Evolutionary conservation across 2,329 filamentous ascomycete species (phyloP).

Genomic region (Raffaelea deltoideospora): DNA sequence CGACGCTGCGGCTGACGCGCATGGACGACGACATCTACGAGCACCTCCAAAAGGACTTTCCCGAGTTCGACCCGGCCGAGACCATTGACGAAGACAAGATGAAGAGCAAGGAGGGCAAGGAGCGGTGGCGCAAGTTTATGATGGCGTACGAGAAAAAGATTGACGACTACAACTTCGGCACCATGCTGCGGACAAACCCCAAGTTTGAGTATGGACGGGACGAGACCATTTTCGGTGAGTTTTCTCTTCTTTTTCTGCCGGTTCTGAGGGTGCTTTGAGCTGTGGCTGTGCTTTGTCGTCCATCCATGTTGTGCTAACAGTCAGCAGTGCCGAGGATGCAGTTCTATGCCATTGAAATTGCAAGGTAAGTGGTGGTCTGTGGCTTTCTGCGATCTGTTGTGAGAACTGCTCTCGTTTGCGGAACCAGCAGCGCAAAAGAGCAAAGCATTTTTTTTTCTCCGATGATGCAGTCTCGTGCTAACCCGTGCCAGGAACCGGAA

Average conservation of each 20-base stretch:
- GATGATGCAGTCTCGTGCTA: slow-evolving; percentile 23
- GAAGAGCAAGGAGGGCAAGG: slow-evolving; percentile 95
- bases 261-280: not conserved
- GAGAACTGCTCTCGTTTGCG: no score
- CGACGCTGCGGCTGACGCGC: slow-evolving; percentile 79
- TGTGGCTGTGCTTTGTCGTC: no score
- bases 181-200: slow-evolving; percentile 67
- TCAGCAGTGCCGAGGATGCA: slow-evolving; percentile 37
- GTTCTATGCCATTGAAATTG: slow-evolving; percentile 39
- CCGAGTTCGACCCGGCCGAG: slow-evolving; percentile 72
- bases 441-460: no score
- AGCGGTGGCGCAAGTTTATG: slow-evolving; percentile 89
- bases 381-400: no score
- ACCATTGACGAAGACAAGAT: slow-evolving; percentile 84
- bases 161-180: slow-evolving; percentile 97
- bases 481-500: slow-evolving; percentile 61
- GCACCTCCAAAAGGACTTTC: slow-evolving; percentile 76
- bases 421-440: no score
- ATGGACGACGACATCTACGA: slow-evolving; percentile 89
- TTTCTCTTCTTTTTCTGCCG: not conserved
- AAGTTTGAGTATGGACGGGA: slow-evolving; percentile 77
- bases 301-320: slow-evolving; percentile 7
- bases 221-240: slow-evolving; percentile 77
- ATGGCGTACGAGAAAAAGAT: slow-evolving; percentile 85
- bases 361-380: slow-evolving; percentile 15